Percentiles rank a stretch among this genome's conserved stretches.
phyloP scores from a whole-genome alignment of 106 monocot species.

The Acorus calamus region DNA sequence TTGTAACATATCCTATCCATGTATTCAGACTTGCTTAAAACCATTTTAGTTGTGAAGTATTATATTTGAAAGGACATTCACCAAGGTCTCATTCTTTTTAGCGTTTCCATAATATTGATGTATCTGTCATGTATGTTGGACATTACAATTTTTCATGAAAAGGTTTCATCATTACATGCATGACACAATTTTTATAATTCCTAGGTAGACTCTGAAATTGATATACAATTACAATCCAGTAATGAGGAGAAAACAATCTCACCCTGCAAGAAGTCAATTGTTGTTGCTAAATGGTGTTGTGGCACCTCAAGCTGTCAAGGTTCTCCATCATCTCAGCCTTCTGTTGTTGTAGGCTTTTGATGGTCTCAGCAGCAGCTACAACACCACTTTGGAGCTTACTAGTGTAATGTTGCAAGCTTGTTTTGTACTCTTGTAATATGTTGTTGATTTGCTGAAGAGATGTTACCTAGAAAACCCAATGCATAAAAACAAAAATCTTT shows the following conservation, averaged over 20 bases:
- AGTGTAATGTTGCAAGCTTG: constrained; percentile 79
- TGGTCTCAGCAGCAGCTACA: constrained; percentile 33
- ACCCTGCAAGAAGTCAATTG: constrained; percentile 67
- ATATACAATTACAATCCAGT: too few relatives aligned
- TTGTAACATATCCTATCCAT: too few relatives aligned
- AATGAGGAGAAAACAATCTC: constrained; percentile 14
- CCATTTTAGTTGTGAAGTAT: too few relatives aligned
- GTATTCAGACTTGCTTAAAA: too few relatives aligned
- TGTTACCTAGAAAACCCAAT: constrained; percentile 55
- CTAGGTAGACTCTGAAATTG: too few relatives aligned
- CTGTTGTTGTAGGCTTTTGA: constrained; percentile 51
- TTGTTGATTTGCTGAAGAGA: constrained; percentile 63
- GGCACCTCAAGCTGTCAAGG: constrained; percentile 41
- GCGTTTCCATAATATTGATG: too few relatives aligned
- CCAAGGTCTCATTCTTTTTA: too few relatives aligned
- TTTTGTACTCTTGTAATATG: constrained; percentile 75
- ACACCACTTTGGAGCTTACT: constrained; percentile 75
- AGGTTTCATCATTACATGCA: too few relatives aligned
- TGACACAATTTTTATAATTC: too few relatives aligned
- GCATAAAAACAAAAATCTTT: constrained; percentile 3
- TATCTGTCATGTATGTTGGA: too few relatives aligned
- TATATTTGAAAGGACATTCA: too few relatives aligned
- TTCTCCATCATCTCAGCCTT: constrained; percentile 70
- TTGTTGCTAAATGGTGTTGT: constrained; percentile 36
- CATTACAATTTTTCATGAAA: too few relatives aligned